A percentile compares a stretch with the other conserved stretches of the same genome.
phyloP scores from a whole-genome alignment of 2,329 filamentous ascomycete species.

The Fusarium palustre region DNA sequence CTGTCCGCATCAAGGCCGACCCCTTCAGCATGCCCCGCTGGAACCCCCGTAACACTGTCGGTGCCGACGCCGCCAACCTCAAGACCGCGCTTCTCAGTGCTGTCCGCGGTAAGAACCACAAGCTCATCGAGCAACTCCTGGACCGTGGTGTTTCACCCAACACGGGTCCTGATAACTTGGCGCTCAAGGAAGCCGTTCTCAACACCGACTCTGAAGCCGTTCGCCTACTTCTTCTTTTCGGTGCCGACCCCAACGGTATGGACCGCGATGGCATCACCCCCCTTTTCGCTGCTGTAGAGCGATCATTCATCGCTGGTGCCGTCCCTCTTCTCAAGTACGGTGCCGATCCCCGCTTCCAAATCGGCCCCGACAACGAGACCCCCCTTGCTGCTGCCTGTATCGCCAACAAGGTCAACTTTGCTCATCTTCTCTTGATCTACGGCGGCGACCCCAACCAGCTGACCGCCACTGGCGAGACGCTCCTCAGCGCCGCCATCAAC shows the following conservation, averaged over 20 bases:
- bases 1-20: constrained; percentile 63
- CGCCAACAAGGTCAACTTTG: constrained; percentile 66
- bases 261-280: constrained; percentile 64
- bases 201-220: constrained; percentile 65
- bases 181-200: constrained; percentile 65
- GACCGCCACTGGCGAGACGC: constrained; percentile 68
- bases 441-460: constrained; percentile 68
- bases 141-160: constrained; percentile 68
- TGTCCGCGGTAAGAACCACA: constrained; percentile 67
- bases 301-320: constrained; percentile 66
- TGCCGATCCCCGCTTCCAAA: constrained; percentile 66
- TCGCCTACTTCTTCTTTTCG: constrained; percentile 67
- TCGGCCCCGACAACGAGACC: constrained; percentile 64
- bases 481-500: constrained; percentile 70
- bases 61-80: constrained; percentile 58
- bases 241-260: constrained; percentile 65
- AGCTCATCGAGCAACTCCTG: constrained; percentile 67
- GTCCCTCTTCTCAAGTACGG: constrained; percentile 73
- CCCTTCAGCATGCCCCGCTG: constrained; percentile 64
- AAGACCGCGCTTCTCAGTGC: constrained; percentile 64
- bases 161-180: constrained; percentile 58
- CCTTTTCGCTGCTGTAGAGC: constrained; percentile 63
- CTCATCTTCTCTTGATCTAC: constrained; percentile 70
- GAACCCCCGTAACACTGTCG: constrained; percentile 59
- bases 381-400: constrained; percentile 64